Evolutionary conservation across 1,284 basidiomycete genomes (phyloP).

Genomic region (Bjerkandera adusta): DNA sequence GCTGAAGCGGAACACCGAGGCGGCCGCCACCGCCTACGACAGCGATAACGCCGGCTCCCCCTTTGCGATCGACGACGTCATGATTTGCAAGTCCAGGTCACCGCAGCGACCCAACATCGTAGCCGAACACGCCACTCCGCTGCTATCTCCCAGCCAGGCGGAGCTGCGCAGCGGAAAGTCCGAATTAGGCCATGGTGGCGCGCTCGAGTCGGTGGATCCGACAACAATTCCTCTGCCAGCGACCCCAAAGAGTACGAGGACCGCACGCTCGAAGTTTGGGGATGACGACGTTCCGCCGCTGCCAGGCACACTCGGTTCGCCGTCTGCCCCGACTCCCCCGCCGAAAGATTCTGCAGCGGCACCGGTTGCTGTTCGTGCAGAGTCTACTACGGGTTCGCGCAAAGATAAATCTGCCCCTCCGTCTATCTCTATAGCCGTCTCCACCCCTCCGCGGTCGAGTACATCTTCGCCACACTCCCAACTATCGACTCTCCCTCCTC

Average conservation of each 20-base stretch:
- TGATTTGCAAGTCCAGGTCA: background rate
- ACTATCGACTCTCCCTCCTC: too few species aligned
- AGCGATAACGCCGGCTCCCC: background rate
- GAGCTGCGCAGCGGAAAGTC: slow-evolving; percentile 11
- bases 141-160: slow-evolving; percentile 7
- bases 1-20: slow-evolving; percentile 24
- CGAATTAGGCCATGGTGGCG: slow-evolving; percentile 12
- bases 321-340: too few species aligned
- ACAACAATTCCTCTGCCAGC: slow-evolving; percentile 8
- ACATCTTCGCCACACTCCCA: too few species aligned
- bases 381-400: too few species aligned
- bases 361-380: too few species aligned
- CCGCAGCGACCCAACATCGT: background rate
- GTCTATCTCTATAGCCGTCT: too few species aligned
- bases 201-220: slow-evolving; percentile 3
- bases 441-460: too few species aligned
- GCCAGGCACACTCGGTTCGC: too few species aligned
- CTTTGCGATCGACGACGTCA: slow-evolving; percentile 4
- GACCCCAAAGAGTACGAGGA: background rate
- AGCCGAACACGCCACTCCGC: background rate
- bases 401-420: too few species aligned
- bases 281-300: too few species aligned
- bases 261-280: too few species aligned
- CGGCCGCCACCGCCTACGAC: background rate
- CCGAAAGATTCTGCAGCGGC: too few species aligned